These are phyloP conservation scores for Phaseolus lunatus DNA, from an alignment of 306 rosid genomes.

Conservation along the genomic window DNA sequence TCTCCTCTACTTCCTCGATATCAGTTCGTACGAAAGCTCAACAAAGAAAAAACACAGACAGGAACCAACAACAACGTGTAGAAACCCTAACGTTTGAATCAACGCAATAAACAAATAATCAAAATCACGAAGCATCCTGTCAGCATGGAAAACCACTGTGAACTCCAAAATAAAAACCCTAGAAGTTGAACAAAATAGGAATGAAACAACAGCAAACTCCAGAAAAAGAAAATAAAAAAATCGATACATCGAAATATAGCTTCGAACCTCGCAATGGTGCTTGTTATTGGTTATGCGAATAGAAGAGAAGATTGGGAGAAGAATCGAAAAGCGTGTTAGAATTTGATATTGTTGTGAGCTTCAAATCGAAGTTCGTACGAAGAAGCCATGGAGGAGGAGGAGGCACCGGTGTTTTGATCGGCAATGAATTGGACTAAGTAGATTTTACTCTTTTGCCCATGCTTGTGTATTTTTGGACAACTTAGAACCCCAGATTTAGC, in stretches of 20 bases:
- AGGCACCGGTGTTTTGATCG: slow-evolving; percentile 76
- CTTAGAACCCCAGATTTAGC: background rate
- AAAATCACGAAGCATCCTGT: slow-evolving; percentile 27
- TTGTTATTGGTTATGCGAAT: slow-evolving; percentile 28
- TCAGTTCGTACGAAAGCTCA: slow-evolving; percentile 28
- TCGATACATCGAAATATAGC: slow-evolving; percentile 27
- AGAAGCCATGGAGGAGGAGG: slow-evolving; percentile 67
- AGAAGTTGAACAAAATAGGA: slow-evolving; percentile 43
- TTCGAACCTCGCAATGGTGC: slow-evolving; percentile 42
- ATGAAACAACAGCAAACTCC: slow-evolving; percentile 21
- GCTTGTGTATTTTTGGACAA: background rate
- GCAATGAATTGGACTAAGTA: slow-evolving; percentile 50
- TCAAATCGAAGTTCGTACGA: slow-evolving; percentile 72
- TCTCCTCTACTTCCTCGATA: slow-evolving; percentile 35
- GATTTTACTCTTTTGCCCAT: slow-evolving; percentile 59
- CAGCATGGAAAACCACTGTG: slow-evolving; percentile 11
- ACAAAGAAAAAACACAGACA: background rate
- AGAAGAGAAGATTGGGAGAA: slow-evolving; percentile 26
- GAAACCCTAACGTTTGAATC: slow-evolving; percentile 48
- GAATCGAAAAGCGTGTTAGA: slow-evolving; percentile 21
- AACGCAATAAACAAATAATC: slow-evolving; percentile 1
- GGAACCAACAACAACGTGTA: slow-evolving; percentile 29
- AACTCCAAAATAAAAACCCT: slow-evolving; percentile 55
- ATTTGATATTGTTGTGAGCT: slow-evolving; percentile 52
- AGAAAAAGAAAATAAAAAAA: slow-evolving; percentile 8